Evolutionary conservation across 1,284 basidiomycete species (phyloP), one percentile per base, ranked within the genome.

Genomic region (Xerocomus amazonicus): DNA sequence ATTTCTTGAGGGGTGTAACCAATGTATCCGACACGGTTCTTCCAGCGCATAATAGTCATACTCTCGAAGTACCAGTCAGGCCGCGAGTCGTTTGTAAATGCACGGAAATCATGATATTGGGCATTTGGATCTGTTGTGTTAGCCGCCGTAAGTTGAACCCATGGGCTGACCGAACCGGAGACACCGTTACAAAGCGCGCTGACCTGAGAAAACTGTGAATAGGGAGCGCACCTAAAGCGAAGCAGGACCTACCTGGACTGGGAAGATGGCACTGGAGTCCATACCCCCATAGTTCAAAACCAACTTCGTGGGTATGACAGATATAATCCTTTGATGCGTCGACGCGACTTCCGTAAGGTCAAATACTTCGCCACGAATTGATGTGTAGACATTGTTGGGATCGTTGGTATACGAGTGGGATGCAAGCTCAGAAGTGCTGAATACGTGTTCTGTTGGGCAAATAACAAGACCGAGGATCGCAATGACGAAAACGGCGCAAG

Each of bases 1-100:
- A 99, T 80, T 54, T 89, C 85, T 61, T 84, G 84, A 19, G 83
- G 81, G 0, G 91, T 93, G 66, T 84, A 91, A 1, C 94, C 97
- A 58, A 97, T 70, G 69, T 96, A 98, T 0, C 96, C 95, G 42
- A 86, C 80, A 45, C 94, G 87, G 60, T 84, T 87, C 51, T 83
- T 88, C 75, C 87, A 95, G 6, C 94, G 88, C 83, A 99, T 86
- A 60, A 80, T 72, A 6, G 87, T 84, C 92, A 95, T 95, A 56
- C 76, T 80, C 73, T 99, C 90, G 58, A 89, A 93, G 71, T 99
- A 99, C 97, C 96, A 99, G 68, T 99, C 96, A 0, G 94, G 93
- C 19, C 95, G 84, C 0, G 87, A 87, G 65, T 99, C 95, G 53
- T 87, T 88, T 27, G 87, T 90, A 61, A 76, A 84, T 0, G 82